A percentile compares a stretch with the other conserved stretches of the same genome.
Evolutionary conservation across 805 yeast species (phyloP).

Genomic region (Crinitomyces ghanaensis): DNA sequence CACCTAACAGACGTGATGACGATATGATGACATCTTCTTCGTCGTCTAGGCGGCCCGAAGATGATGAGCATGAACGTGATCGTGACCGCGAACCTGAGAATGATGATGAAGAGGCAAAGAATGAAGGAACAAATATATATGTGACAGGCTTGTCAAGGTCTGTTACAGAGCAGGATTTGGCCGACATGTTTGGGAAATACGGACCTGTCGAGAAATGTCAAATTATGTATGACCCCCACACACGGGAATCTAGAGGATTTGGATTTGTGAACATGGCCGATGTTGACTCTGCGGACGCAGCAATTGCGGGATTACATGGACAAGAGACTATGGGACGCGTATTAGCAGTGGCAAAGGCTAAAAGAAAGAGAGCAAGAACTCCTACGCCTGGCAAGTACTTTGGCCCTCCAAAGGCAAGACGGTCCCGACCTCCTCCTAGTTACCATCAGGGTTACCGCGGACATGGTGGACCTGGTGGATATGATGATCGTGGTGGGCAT

Average conservation of each 20-base stretch:
- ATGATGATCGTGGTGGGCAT: conserved; percentile 7
- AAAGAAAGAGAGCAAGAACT: conserved; percentile 28
- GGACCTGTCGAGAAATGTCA: conserved; percentile 25
- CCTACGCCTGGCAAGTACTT: conserved; percentile 29
- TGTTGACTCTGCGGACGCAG: conserved; percentile 36
- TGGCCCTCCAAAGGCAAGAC: conserved; percentile 23
- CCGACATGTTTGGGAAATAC: conserved; percentile 19
- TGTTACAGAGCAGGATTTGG: conserved; percentile 20
- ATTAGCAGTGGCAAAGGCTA: conserved; percentile 36
- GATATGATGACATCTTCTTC: too few species aligned
- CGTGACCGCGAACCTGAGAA: conserved; percentile 7
- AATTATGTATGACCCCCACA: conserved; percentile 35
- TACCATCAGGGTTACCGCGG: too few species aligned
- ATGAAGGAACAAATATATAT: conserved; percentile 27
- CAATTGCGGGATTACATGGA: conserved; percentile 35
- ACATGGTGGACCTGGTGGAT: conserved; percentile 10
- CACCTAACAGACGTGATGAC: too few species aligned
- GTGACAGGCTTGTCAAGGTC: conserved; percentile 25
- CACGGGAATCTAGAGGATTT: conserved; percentile 37
- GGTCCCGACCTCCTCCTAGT: too few species aligned
- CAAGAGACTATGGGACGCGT: conserved; percentile 30
- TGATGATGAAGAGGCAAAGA: conserved; percentile 19
- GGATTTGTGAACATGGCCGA: conserved; percentile 38
- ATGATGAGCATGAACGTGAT: too few species aligned
- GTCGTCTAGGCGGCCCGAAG: too few species aligned